Evolutionary conservation across 148 eudicot species (phyloP).

Genomic region (Limonium bicolor): DNA sequence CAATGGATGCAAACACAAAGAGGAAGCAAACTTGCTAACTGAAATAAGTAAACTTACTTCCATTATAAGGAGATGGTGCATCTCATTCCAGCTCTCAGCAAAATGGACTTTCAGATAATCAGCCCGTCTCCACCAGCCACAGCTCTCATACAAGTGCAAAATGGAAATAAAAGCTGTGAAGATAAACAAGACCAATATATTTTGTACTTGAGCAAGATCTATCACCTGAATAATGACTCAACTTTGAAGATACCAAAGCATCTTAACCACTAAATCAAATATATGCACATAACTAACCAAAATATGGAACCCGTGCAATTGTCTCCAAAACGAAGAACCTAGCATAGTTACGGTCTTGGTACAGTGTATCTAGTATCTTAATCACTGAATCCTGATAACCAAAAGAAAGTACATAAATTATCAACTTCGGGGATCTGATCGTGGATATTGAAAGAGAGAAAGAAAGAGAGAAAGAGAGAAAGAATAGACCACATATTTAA

Average conservation of each 20-base stretch:
- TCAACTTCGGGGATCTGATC: background rate
- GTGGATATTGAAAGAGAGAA: background rate
- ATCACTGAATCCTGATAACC: conserved; percentile 72
- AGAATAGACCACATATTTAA: too few relatives aligned
- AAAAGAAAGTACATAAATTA: background rate
- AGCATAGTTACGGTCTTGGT: conserved; percentile 71
- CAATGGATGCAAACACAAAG: too few relatives aligned
- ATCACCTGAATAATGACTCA: background rate
- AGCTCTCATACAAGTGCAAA: conserved; percentile 87
- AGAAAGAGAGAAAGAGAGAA: too few relatives aligned
- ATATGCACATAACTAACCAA: conserved; percentile 89
- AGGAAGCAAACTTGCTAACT: too few relatives aligned
- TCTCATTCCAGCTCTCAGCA: conserved; percentile 99
- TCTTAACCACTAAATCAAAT: too few relatives aligned
- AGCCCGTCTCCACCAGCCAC: conserved; percentile 99
- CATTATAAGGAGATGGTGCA: conserved; percentile 99
- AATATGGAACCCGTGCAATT: conserved; percentile 96
- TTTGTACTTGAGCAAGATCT: background rate
- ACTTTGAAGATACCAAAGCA: background rate
- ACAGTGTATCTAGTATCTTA: conserved; percentile 82
- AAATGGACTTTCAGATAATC: conserved; percentile 97
- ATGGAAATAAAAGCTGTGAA: conserved; percentile 88
- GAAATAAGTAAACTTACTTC: conserved; percentile 39
- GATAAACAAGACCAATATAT: background rate
- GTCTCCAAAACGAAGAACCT: conserved; percentile 96